These are phyloP conservation scores for Penicillium ucsense DNA, from an alignment of 495 filamentous ascomycete species.

Conservation along the genomic window DNA sequence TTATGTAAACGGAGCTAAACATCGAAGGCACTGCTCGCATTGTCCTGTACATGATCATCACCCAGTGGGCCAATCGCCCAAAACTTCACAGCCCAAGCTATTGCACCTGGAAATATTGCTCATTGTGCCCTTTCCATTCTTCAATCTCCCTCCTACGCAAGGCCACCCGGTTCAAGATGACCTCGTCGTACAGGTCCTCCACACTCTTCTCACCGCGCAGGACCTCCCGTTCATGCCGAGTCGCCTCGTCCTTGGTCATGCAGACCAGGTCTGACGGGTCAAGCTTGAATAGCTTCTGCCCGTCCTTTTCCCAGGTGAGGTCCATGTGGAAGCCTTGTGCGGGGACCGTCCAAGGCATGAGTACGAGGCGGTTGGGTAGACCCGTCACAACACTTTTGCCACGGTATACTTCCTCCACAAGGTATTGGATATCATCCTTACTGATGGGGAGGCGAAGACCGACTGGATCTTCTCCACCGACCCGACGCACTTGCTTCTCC, in stretches of 20 bases:
- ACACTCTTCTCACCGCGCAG: constrained; percentile 56
- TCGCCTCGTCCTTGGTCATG: constrained; percentile 95
- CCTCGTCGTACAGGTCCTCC: constrained; percentile 62
- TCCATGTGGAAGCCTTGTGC: constrained; percentile 39
- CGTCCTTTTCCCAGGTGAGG: constrained; percentile 36
- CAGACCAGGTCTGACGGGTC: constrained; percentile 68
- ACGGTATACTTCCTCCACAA: constrained; percentile 81
- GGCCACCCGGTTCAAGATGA: constrained; percentile 54
- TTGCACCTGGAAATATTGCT: constrained; percentile 24
- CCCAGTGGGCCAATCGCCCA: background rate
- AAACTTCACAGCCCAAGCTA: background rate
- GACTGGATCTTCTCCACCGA: constrained; percentile 47
- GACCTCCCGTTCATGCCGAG: constrained; percentile 68
- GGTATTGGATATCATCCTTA: constrained; percentile 68
- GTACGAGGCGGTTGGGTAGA: constrained; percentile 61
- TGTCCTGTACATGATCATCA: too few species aligned
- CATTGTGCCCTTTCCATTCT: constrained; percentile 25
- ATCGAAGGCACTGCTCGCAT: too few species aligned
- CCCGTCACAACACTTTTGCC: constrained; percentile 78
- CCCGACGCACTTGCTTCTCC: constrained; percentile 56
- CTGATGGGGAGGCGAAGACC: constrained; percentile 73
- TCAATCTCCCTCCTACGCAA: constrained; percentile 43
- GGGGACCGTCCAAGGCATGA: constrained; percentile 66
- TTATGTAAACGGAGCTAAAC: too few species aligned
- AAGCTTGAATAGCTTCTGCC: constrained; percentile 61